Conservation (phyloP, 768 basidiomycete species). For the Russula vinacea region DNA sequence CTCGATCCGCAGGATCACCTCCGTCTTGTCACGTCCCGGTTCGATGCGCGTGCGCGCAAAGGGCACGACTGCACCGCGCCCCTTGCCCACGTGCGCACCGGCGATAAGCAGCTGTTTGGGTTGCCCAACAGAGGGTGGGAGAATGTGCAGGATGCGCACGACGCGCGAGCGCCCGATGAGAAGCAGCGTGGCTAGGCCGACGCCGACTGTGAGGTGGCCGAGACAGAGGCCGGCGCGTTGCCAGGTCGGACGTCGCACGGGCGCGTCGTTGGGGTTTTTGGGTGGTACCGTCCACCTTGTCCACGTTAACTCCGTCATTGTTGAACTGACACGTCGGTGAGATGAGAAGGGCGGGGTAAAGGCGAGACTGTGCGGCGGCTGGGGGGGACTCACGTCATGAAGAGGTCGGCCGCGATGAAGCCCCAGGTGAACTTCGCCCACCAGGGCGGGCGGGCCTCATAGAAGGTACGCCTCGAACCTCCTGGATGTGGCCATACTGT, state of each 20-base stretch:
- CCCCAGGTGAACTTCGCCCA: slow-evolving; percentile 29
- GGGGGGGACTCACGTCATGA: slow-evolving; percentile 26
- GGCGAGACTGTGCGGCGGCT: not conserved
- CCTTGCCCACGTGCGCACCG: slow-evolving; percentile 15
- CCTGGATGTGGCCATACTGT: slow-evolving; percentile 18
- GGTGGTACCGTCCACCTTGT: slow-evolving; percentile 26
- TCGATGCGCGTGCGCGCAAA: slow-evolving; percentile 21
- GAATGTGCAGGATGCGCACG: slow-evolving; percentile 27
- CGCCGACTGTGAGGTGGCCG: slow-evolving; percentile 24
- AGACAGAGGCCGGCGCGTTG: slow-evolving; percentile 28
- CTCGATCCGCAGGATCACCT: slow-evolving; percentile 27
- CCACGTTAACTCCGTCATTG: slow-evolving; percentile 31
- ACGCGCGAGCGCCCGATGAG: slow-evolving; percentile 28
- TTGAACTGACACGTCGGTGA: slow-evolving; percentile 19
- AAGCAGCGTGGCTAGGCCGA: slow-evolving; percentile 25
- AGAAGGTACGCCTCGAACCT: slow-evolving; percentile 15
- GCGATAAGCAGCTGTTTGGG: slow-evolving; percentile 25
- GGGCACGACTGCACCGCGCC: slow-evolving; percentile 25
- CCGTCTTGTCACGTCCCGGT: slow-evolving; percentile 29
- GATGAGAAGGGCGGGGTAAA: not conserved
- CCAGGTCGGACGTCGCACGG: slow-evolving; percentile 24
- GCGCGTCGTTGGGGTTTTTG: slow-evolving; percentile 16
- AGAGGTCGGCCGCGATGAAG: slow-evolving; percentile 27
- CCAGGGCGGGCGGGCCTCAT: slow-evolving; percentile 25
- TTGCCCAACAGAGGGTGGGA: slow-evolving; percentile 14